A percentile compares a stretch with the other conserved stretches of the same genome.
Conservation (phyloP, 805 yeast species). For the Yarrowia sp. region DNA sequence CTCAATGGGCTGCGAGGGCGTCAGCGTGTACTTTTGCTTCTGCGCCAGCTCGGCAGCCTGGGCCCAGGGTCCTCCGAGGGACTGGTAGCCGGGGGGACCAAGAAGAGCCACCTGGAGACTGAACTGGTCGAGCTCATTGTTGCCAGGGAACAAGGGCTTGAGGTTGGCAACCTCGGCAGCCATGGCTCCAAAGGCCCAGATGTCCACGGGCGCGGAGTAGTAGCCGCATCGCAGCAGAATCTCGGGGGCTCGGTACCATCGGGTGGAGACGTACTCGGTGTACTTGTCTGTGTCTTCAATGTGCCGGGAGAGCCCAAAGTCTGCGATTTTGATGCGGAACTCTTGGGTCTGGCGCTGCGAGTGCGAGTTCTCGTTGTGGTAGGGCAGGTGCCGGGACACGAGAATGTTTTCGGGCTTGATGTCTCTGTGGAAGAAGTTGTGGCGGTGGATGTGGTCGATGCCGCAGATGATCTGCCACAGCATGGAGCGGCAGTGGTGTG, state of each 20-base stretch:
- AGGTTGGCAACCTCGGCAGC: conserved; percentile 85
- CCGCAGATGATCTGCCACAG: conserved; percentile 77
- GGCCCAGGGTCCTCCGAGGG: conserved; percentile 9
- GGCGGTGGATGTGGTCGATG: conserved; percentile 77
- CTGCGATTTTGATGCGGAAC: conserved; percentile 84
- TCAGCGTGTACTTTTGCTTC: conserved; percentile 9
- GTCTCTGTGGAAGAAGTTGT: conserved; percentile 82
- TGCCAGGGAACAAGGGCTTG: conserved; percentile 84
- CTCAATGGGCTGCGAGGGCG: background rate
- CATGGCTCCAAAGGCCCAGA: conserved; percentile 93
- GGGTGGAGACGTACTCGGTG: conserved; percentile 89
- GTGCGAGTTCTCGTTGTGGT: conserved; percentile 8
- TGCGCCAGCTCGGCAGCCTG: background rate
- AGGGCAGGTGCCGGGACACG: conserved; percentile 55
- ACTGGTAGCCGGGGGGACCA: conserved; percentile 66
- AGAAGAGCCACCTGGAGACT: conserved; percentile 68
- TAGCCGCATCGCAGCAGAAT: conserved; percentile 57
- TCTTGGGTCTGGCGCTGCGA: conserved; percentile 42
- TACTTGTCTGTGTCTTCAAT: conserved; percentile 65
- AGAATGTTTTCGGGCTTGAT: conserved; percentile 92
- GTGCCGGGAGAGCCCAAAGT: conserved; percentile 90
- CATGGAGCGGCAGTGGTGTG: conserved; percentile 57
- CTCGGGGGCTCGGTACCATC: conserved; percentile 98
- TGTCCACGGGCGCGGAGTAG: conserved; percentile 82
- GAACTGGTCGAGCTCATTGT: conserved; percentile 78